phyloP scores from a whole-genome alignment of 768 basidiomycete genomes.

The Lactifluus piperatus region DNA sequence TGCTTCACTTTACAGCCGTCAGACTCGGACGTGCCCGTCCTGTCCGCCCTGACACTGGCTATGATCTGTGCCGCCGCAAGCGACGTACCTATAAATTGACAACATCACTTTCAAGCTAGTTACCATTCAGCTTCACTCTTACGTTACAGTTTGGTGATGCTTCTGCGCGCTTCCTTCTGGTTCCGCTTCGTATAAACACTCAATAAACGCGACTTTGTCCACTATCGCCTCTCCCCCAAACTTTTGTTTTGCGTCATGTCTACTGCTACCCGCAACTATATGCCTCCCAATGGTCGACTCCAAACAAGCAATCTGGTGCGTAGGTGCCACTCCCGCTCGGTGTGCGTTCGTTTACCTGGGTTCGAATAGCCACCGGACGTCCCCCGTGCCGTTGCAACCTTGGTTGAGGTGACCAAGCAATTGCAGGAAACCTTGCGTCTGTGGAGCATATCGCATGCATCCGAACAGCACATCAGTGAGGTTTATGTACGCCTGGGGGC shows the following conservation, averaged over 20 bases:
- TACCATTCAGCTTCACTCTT: constrained; percentile 1
- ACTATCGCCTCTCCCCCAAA: neutral
- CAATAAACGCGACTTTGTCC: neutral
- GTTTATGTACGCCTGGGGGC: constrained; percentile 84
- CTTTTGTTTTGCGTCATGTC: constrained; percentile 7
- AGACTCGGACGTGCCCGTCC: constrained; percentile 9
- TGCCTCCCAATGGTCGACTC: constrained; percentile 16
- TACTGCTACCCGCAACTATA: constrained; percentile 12
- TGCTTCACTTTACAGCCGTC: neutral
- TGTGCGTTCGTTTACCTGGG: neutral
- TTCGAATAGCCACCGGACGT: constrained; percentile 35
- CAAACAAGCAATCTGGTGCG: constrained; percentile 16
- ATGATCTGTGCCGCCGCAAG: constrained; percentile 8
- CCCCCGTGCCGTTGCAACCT: constrained; percentile 47
- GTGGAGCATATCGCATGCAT: constrained; percentile 55
- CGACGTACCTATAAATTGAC: constrained; percentile 12
- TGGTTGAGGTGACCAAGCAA: constrained; percentile 76
- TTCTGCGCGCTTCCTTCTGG: neutral
- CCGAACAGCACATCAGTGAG: constrained; percentile 73
- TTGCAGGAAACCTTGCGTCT: constrained; percentile 63
- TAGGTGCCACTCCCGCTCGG: neutral
- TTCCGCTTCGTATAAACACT: constrained; percentile 6
- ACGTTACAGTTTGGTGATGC: constrained; percentile 10
- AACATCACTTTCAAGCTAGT: neutral
- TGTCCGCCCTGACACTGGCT: neutral